phyloP scores from a whole-genome alignment of 2,329 filamentous ascomycete genomes.

The Pseudopyrenochaeta lycopersici region DNA sequence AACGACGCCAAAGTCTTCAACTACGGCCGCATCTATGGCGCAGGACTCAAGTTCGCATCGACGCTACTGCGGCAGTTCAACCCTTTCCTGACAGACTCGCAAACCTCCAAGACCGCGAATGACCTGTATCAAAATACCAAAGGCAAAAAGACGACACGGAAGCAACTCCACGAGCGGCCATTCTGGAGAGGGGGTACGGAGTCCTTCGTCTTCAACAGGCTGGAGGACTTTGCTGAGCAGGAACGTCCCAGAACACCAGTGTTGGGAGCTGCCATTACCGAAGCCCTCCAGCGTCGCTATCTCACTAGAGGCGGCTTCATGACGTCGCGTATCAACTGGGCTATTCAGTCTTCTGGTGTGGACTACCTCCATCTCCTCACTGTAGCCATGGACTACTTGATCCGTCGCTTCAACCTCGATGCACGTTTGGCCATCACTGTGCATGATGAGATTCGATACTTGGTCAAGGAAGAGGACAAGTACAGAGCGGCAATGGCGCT shows the following conservation, averaged over 20 bases:
- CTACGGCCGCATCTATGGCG: constrained; percentile 98
- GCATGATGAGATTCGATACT: constrained; percentile 95
- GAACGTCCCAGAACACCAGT: constrained; percentile 90
- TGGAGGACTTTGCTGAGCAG: constrained; percentile 97
- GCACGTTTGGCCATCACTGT: constrained; percentile 92
- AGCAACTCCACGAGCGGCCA: constrained; percentile 72
- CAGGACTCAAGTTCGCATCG: constrained; percentile 90
- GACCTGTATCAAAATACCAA: constrained; percentile 91
- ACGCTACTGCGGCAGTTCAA: constrained; percentile 95
- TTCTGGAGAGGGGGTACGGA: constrained; percentile 98
- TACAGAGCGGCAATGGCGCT: constrained; percentile 92
- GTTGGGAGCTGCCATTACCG: constrained; percentile 92
- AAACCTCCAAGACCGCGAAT: constrained; percentile 79
- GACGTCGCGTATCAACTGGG: constrained; percentile 98
- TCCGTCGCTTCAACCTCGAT: constrained; percentile 82
- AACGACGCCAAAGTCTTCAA: constrained; percentile 99
- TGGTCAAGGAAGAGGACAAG: constrained; percentile 84
- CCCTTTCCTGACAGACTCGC: constrained; percentile 77
- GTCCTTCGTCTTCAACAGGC: constrained; percentile 96
- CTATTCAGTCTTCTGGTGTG: constrained; percentile 95
- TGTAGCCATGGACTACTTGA: constrained; percentile 92
- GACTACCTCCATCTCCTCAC: constrained; percentile 97
- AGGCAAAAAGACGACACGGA: constrained; percentile 82
- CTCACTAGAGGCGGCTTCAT: constrained; percentile 91
- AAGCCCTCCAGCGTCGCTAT: constrained; percentile 88